Conservation (phyloP, 1,284 basidiomycete species). For the Apiotrichum sp. region DNA sequence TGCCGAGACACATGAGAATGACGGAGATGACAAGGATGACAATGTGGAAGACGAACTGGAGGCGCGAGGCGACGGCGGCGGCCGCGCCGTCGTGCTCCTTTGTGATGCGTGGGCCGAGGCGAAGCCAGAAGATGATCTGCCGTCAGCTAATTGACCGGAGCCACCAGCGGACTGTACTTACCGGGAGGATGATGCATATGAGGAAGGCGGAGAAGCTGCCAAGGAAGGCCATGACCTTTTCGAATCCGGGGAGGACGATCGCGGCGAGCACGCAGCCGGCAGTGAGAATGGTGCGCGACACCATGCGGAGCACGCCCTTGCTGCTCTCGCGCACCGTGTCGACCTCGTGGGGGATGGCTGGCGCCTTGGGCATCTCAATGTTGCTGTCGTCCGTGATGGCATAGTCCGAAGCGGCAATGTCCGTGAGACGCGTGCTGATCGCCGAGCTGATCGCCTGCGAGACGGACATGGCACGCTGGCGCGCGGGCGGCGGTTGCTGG, state of each 20-base stretch:
- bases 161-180: constrained; percentile 30
- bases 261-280: constrained; percentile 30
- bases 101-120: constrained; percentile 26
- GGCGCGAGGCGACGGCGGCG: constrained; percentile 55
- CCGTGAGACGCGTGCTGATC: constrained; percentile 8
- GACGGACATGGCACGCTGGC: neutral
- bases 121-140: constrained; percentile 40
- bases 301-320: constrained; percentile 25
- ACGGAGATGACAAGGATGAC: constrained; percentile 55
- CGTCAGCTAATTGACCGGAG: neutral
- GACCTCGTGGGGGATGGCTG: neutral
- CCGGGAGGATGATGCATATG: constrained; percentile 73
- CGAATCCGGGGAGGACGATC: constrained; percentile 45
- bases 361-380: constrained; percentile 3
- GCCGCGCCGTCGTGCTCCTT: constrained; percentile 21
- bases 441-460: constrained; percentile 4
- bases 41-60: constrained; percentile 53
- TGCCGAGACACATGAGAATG: constrained; percentile 72
- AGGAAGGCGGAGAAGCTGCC: constrained; percentile 81
- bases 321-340: constrained; percentile 4
- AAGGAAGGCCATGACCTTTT: constrained; percentile 81
- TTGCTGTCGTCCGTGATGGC: constrained; percentile 2
- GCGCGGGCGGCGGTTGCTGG: neutral
- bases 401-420: constrained; percentile 12
- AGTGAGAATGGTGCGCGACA: constrained; percentile 35